Evolutionary conservation across 176 grass and related monocot species (phyloP).

Genomic region (Pharus latifolius): DNA sequence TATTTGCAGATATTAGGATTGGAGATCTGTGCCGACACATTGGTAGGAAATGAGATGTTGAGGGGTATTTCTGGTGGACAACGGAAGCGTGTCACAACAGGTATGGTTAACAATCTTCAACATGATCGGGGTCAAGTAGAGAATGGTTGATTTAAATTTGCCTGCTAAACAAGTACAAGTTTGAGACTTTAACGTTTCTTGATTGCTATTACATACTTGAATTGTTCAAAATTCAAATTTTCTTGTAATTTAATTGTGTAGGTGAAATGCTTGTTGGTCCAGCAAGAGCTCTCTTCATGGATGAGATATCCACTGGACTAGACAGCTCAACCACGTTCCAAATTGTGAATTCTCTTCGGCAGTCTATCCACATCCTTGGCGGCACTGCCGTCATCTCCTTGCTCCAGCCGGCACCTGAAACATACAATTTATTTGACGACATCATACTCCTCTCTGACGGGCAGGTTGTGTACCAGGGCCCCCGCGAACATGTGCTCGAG

Average conservation of each 20-base stretch:
- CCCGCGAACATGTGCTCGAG: constrained; percentile 66
- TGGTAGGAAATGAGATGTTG: constrained; percentile 87
- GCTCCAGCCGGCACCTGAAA: constrained; percentile 93
- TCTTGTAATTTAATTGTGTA: constrained; percentile 11
- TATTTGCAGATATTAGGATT: constrained; percentile 72
- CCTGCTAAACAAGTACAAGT: not conserved
- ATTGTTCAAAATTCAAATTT: not conserved
- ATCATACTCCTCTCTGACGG: constrained; percentile 89
- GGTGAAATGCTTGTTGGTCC: constrained; percentile 98
- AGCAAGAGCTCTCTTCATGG: constrained; percentile 89
- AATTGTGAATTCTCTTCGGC: constrained; percentile 76
- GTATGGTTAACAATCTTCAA: constrained; percentile 25
- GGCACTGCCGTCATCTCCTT: constrained; percentile 80
- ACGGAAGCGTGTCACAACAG: constrained; percentile 91
- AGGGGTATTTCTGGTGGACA: constrained; percentile 93
- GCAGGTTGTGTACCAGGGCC: constrained; percentile 79
- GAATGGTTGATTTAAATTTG: not conserved
- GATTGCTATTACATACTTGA: not conserved
- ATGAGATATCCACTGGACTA: constrained; percentile 92
- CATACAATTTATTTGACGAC: constrained; percentile 89
- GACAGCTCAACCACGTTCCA: constrained; percentile 95
- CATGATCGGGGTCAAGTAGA: not conserved
- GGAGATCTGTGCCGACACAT: constrained; percentile 76
- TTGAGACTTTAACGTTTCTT: not conserved
- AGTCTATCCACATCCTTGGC: constrained; percentile 70